These are phyloP conservation scores for Colletotrichum paranaense DNA, from an alignment of 2,329 filamentous ascomycete species.

Conservation along the genomic window DNA sequence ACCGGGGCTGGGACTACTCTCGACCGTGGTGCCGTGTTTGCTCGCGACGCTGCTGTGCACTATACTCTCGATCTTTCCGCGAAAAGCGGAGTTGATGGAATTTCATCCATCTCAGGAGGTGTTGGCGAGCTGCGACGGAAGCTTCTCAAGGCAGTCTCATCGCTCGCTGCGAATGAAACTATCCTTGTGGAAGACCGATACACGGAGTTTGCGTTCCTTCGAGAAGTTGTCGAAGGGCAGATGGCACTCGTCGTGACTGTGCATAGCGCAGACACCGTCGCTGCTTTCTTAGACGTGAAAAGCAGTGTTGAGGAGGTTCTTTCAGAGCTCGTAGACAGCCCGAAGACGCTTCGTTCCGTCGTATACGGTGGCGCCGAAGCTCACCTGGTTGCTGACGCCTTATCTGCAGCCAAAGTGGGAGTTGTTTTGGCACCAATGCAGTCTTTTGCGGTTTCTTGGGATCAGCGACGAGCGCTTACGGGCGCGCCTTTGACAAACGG, in stretches of 20 bases:
- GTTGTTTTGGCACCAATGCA: slow-evolving; percentile 71
- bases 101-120: slow-evolving; percentile 63
- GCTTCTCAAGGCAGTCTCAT: slow-evolving; percentile 61
- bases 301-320: slow-evolving; percentile 59
- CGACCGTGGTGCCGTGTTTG: slow-evolving; percentile 62
- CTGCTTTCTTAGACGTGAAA: slow-evolving; percentile 68
- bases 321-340: slow-evolving; percentile 1
- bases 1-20: slow-evolving; percentile 60
- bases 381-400: slow-evolving; percentile 66
- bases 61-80: slow-evolving; percentile 64
- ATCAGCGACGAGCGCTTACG: slow-evolving; percentile 69
- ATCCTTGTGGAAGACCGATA: slow-evolving; percentile 52
- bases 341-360: slow-evolving; percentile 56
- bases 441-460: slow-evolving; percentile 67
- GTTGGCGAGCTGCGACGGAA: slow-evolving; percentile 64
- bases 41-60: slow-evolving; percentile 65
- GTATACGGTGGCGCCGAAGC: slow-evolving; percentile 74
- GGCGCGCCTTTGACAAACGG: slow-evolving; percentile 75
- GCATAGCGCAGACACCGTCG: slow-evolving; percentile 73
- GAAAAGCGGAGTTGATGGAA: slow-evolving; percentile 52
- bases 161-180: slow-evolving; percentile 47
- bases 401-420: slow-evolving; percentile 66
- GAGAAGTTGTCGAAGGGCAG: slow-evolving; percentile 63
- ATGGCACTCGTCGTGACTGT: slow-evolving; percentile 67
- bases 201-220: slow-evolving; percentile 62